A percentile compares a stretch with the other conserved stretches of the same genome.
These are phyloP conservation scores for Cetraspora pellucida DNA, from an alignment of 192 early-diverging fungal species.

Conservation along the genomic window DNA sequence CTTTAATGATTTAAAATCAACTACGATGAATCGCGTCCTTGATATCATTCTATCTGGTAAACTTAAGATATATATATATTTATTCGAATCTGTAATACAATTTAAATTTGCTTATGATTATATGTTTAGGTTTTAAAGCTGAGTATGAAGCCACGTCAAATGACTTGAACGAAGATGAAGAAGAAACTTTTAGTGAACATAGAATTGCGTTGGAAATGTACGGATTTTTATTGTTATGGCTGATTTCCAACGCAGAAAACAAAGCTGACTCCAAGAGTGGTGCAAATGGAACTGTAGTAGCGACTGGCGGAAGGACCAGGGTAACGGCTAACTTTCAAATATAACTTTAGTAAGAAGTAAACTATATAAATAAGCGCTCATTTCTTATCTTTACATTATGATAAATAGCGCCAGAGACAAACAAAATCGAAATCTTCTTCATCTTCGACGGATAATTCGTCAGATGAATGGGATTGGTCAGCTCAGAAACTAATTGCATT, in stretches of 20 bases:
- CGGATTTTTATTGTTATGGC: slow-evolving; percentile 83
- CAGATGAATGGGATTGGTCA: slow-evolving; percentile 60
- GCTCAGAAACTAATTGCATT: slow-evolving; percentile 60
- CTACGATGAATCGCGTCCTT: slow-evolving; percentile 58
- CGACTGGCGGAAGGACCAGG: background rate
- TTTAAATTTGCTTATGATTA: slow-evolving; percentile 13
- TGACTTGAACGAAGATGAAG: slow-evolving; percentile 67
- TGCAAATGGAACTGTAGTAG: slow-evolving; percentile 31
- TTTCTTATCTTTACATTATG: background rate
- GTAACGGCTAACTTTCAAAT: background rate
- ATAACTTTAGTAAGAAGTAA: background rate
- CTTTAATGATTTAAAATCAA: slow-evolving; percentile 49
- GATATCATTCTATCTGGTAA: slow-evolving; percentile 75
- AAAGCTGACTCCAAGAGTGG: slow-evolving; percentile 49
- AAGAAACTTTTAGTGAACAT: slow-evolving; percentile 72
- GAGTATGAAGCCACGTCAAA: slow-evolving; percentile 62
- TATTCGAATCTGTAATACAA: background rate
- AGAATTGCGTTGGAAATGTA: slow-evolving; percentile 76
- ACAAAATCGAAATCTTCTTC: slow-evolving; percentile 45
- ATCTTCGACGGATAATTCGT: slow-evolving; percentile 12
- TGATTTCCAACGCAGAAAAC: slow-evolving; percentile 68
- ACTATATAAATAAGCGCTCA: background rate
- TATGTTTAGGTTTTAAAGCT: slow-evolving; percentile 59
- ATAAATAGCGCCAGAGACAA: slow-evolving; percentile 42
- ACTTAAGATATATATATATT: slow-evolving; percentile 1